These are phyloP conservation scores for Cenchrus purpureus DNA, from an alignment of 176 grass and related monocot genomes.

Conservation along the genomic window DNA sequence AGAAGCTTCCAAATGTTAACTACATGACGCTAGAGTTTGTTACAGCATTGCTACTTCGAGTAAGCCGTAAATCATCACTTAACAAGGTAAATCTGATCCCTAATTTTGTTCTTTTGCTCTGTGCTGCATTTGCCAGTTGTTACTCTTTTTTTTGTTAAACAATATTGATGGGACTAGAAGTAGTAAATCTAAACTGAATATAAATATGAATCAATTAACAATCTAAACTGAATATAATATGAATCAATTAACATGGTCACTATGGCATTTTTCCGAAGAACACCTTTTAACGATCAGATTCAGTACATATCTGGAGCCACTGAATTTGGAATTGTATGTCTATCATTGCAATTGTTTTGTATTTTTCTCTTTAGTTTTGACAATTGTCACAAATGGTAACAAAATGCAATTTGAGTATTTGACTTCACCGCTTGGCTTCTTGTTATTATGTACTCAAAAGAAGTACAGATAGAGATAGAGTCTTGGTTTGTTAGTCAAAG, in stretches of 20 bases:
- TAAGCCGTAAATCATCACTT: slow-evolving; percentile 88
- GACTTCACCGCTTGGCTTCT: background rate
- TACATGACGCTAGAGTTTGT: slow-evolving; percentile 97
- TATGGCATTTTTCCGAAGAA: background rate
- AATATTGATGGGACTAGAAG: background rate
- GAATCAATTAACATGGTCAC: background rate
- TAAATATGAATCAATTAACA: slow-evolving; percentile 1
- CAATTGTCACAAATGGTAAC: background rate
- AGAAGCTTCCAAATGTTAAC: slow-evolving; percentile 97
- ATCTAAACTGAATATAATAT: background rate
- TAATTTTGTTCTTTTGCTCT: slow-evolving; percentile 18
- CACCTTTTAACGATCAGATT: background rate
- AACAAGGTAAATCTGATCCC: slow-evolving; percentile 76
- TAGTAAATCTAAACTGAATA: slow-evolving; percentile 20
- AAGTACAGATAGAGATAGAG: too few species aligned
- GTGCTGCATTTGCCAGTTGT: background rate
- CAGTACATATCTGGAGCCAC: slow-evolving; percentile 3
- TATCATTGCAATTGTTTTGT: background rate
- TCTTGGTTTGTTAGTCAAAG: too few species aligned
- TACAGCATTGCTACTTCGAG: slow-evolving; percentile 83
- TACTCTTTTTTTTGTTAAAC: background rate
- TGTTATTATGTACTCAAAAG: too few species aligned
- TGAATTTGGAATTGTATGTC: slow-evolving; percentile 2
- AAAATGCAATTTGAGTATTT: slow-evolving; percentile 19
- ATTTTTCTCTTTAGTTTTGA: slow-evolving; percentile 5